Base-by-base conservation (phyloP, 345 rosid species). In the Arabidopsis suecica region DNA sequence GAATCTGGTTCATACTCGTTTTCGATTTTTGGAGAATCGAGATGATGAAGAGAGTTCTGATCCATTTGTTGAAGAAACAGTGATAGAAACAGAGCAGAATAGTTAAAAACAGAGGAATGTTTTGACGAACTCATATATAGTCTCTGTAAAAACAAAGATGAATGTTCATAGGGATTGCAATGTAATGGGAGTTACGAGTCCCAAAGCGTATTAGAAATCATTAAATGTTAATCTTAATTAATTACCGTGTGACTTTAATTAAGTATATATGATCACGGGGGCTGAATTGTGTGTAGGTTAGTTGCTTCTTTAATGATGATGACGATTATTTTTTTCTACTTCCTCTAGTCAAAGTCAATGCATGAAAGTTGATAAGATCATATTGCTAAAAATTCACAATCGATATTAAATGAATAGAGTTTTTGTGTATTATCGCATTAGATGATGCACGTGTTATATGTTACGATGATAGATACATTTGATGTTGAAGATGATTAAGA, bases 331-430 rank as follows among this genome's bases (percentile, higher is more conserved):
- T 9, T 20, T 7, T 33, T 42, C 1, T 62, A 41, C 40, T 1
- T 54, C 34, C 0, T 61, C 12, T 56, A 76, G 75, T 61, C 75
- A 76, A 62, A 69, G 80, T 76, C 75, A 76, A 62, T 76, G 70
- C 74, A 69, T 69, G 64, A 76, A 45, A 76, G 69, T 61, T 37
- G 56, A 75, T 51, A 51, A 54, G 13, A 32, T 55, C 34, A 33
- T 14, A 11, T 6, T 64, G n/a, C 54, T 32, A 8, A 61, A 61
- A 30, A 61, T 5, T 48, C 34, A 51, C 22, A 50, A 62, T 62
- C 44, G 16, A 56, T 45, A 55, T 6, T 64, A 34, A 65, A 45
- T 73, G 58, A 65, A 23, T 55, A 3, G 25, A 72, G 54, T 18
- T 53, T 40, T 41, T 62, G 1, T 13, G 54, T 53, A 11, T 32